Base-by-base conservation (phyloP, 805 yeast genomes). In the Monosporozyma unispora region DNA sequence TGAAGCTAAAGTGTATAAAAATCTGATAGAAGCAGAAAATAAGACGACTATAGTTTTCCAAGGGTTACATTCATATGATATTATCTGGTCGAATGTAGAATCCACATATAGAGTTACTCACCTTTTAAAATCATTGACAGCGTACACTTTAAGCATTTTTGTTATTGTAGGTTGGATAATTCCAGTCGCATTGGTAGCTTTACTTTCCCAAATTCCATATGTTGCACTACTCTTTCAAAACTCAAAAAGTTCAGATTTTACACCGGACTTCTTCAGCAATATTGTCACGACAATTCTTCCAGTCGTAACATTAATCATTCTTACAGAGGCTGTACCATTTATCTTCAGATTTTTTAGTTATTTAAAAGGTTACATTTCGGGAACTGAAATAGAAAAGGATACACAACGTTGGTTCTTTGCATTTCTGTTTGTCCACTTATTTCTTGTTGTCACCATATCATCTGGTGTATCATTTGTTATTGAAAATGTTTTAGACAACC, bases 381-480 rank as follows among this genome's bases (percentile, higher is more conserved):
- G 82, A 0, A 73, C 82, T 1, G 77, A 78, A 50, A 64, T 82
- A 8, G 89, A 89, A 59, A 48, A 78, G n/a, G 85, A 82, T 54
- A 73, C 84, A 14, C 96, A 88, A 55, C 70, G 73, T 44, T 85
- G 93, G 87, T 76, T 85, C 55, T 90, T 86, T 65, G 71, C 79
- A 0, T 89, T 89, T 59, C 69, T 84, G 46, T 88, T 86, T 61
- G 79, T 89, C 47, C 96, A 90, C 57, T 77, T 88, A 40, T 89
- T 90, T 56, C 65, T 90, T 43, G 91, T 89, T 23, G 88, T 89
- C 2, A 84, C 96, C 0, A 76, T 89, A 35, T 87, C 95, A 57
- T 82, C 93, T 0, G 90, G 96, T 25, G 65, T 86, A 3, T 76
- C 84, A 1, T 80, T 78, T 7, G 72, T 87, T 0, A 64, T 84